These are phyloP conservation scores for Penicillium concentricum DNA, from an alignment of 2,329 filamentous ascomycete genomes.

Conservation along the genomic window DNA sequence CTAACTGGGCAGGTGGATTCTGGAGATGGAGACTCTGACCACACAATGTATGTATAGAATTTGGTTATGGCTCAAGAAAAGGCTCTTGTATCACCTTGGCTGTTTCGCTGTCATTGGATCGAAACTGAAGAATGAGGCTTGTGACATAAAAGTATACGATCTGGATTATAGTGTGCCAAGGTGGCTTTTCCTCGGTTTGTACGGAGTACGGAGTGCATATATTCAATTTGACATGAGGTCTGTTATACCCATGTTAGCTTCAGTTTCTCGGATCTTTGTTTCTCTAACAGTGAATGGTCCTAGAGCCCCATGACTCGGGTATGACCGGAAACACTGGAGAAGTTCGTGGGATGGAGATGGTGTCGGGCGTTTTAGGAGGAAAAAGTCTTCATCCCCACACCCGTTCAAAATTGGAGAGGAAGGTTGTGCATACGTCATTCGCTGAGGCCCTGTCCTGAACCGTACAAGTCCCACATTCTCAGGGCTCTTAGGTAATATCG, in stretches of 20 bases:
- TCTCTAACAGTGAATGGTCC: conserved; percentile 2
- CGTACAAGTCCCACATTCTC: background rate
- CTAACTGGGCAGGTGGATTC: conserved; percentile 7
- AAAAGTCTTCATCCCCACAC: conserved; percentile 9
- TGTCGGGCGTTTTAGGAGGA: conserved; percentile 25
- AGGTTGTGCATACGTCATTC: conserved; percentile 11
- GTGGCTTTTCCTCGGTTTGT: background rate
- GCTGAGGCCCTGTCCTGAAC: background rate
- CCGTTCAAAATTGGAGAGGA: background rate
- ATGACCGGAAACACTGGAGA: conserved; percentile 8
- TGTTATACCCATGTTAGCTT: background rate
- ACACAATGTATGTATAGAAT: background rate
- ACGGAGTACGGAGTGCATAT: background rate
- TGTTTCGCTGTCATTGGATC: background rate
- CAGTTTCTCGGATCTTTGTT: conserved; percentile 1
- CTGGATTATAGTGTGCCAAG: background rate
- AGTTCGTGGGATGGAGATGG: conserved; percentile 1
- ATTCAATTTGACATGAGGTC: background rate
- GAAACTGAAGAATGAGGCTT: background rate
- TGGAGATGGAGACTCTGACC: conserved; percentile 3
- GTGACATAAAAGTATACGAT: background rate
- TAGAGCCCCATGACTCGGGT: conserved; percentile 19
- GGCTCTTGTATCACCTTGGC: background rate
- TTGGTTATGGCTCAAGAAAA: background rate
- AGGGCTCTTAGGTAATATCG: background rate